Conservation (phyloP, 2,329 filamentous ascomycete species). For the Botrytis cinerea region DNA sequence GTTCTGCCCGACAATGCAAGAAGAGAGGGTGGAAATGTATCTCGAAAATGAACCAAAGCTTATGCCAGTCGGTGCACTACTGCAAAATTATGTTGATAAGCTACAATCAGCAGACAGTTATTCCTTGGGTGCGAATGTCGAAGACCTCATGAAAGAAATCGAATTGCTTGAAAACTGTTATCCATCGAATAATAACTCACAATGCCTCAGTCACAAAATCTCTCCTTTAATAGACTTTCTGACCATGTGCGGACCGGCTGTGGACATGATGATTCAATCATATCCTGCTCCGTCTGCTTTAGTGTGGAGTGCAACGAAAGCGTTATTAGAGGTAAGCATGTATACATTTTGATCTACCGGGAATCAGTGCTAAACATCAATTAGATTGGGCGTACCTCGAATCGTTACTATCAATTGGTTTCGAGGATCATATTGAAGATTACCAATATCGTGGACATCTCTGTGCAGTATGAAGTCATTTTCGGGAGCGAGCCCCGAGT, state of each 20-base stretch:
- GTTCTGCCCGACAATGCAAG: slow-evolving; percentile 5
- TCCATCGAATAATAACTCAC: slow-evolving; percentile 13
- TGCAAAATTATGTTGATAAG: slow-evolving; percentile 20
- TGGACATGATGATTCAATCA: slow-evolving; percentile 17
- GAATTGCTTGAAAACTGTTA: slow-evolving; percentile 16
- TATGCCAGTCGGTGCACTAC: background rate
- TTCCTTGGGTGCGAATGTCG: slow-evolving; percentile 14
- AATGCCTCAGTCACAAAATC: slow-evolving; percentile 1
- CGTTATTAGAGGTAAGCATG: slow-evolving; percentile 14
- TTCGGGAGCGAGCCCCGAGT: slow-evolving; percentile 10
- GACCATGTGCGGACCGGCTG: slow-evolving; percentile 16
- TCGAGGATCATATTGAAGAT: slow-evolving; percentile 9
- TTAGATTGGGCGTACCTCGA: slow-evolving; percentile 21
- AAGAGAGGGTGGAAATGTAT: background rate
- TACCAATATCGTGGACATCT: slow-evolving; percentile 11
- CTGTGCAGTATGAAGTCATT: slow-evolving; percentile 16
- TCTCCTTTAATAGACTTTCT: slow-evolving; percentile 22
- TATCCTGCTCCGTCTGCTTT: slow-evolving; percentile 20
- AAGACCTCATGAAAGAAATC: slow-evolving; percentile 19
- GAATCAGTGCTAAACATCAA: background rate
- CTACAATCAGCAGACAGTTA: background rate
- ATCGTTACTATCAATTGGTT: slow-evolving; percentile 15
- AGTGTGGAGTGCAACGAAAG: slow-evolving; percentile 15
- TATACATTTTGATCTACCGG: background rate
- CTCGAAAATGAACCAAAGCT: slow-evolving; percentile 13